Evolutionary conservation across 2,329 filamentous ascomycete genomes (phyloP), one percentile per base, ranked within the genome.

Genomic region (Monosporascus sp.): DNA sequence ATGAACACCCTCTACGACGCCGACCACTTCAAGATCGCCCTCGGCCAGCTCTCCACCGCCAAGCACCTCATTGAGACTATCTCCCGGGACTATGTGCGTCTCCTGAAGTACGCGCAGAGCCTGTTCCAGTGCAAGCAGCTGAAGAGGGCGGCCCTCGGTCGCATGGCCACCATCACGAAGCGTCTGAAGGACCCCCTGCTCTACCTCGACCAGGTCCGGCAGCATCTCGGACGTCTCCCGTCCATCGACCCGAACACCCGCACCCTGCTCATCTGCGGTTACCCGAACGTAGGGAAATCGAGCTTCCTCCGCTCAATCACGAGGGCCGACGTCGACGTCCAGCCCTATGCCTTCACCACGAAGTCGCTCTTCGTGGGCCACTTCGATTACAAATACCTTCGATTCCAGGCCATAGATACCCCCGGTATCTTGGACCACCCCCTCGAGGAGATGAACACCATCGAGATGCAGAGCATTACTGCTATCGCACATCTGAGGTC

Each of bases 91-190:
- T 99, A 99, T 68, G 91, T 99, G 58, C 90, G 94, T 61, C 83
- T 99, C 46, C 83, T 96, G 72, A 95, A 96, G 80, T 97, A 99
- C 76, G 92, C 90, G 52, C 92, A 96, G 78, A 95, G 87, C 66
- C 82, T 99, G 60, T 99, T 93, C 79, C 94, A 99, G 77, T 97
- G 93, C 83, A 99, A 99, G 77, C 92, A 97, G 78, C 85, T 99
- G 66, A 99, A 99, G 85, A 83, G 89, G 60, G 94, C 95, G 50
- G 95, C 89, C 8, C 83, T 99, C 50, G 94, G 94, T 79, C 91
- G 94, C 69, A 97, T 99, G 94, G 94, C 93, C 60, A 99, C 94
- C 18, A 90, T 99, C 65, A 90, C 90, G 76, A 94, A 91, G 78
- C 86, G 92, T 59, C 78, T 99, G 58, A 97, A 96, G 75, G 94